Evolutionary conservation across 1,284 basidiomycete genomes (phyloP).

Genomic region (Agaricales sp.): DNA sequence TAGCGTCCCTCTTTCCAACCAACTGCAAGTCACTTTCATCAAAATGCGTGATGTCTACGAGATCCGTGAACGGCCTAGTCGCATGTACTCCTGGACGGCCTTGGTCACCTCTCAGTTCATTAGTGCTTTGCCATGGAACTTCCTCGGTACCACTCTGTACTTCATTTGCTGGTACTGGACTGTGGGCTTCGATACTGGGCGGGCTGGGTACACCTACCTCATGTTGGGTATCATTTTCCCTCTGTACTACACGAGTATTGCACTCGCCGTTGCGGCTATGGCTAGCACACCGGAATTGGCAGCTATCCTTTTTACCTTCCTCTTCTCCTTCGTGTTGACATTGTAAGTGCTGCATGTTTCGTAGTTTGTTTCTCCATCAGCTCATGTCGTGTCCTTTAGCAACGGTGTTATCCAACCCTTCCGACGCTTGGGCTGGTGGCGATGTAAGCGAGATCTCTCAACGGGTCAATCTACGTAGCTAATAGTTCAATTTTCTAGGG

Average conservation of each 20-base stretch:
- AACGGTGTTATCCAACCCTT: slow-evolving; percentile 34
- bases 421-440: slow-evolving; percentile 44
- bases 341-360: slow-evolving; percentile 35
- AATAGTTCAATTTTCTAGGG: slow-evolving; percentile 6
- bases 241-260: slow-evolving; percentile 42
- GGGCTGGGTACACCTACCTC: slow-evolving; percentile 51
- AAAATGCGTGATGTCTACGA: slow-evolving; percentile 49
- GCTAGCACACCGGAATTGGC: slow-evolving; percentile 36
- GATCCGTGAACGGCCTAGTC: slow-evolving; percentile 50
- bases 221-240: slow-evolving; percentile 43
- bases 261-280: slow-evolving; percentile 34
- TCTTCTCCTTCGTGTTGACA: slow-evolving; percentile 50
- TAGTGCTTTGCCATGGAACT: slow-evolving; percentile 59
- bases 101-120: slow-evolving; percentile 55
- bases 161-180: slow-evolving; percentile 69
- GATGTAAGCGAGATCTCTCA: background rate
- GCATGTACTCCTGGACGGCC: slow-evolving; percentile 78
- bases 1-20: slow-evolving; percentile 36
- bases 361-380: background rate
- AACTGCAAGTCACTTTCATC: slow-evolving; percentile 46
- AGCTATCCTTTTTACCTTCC: slow-evolving; percentile 46
- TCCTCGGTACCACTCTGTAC: slow-evolving; percentile 44
- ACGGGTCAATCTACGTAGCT: background rate
- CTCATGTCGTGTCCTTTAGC: slow-evolving; percentile 8
- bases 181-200: slow-evolving; percentile 41